phyloP scores from a whole-genome alignment of 2,329 filamentous ascomycete species.

The Rutstroemia sydowiana region DNA sequence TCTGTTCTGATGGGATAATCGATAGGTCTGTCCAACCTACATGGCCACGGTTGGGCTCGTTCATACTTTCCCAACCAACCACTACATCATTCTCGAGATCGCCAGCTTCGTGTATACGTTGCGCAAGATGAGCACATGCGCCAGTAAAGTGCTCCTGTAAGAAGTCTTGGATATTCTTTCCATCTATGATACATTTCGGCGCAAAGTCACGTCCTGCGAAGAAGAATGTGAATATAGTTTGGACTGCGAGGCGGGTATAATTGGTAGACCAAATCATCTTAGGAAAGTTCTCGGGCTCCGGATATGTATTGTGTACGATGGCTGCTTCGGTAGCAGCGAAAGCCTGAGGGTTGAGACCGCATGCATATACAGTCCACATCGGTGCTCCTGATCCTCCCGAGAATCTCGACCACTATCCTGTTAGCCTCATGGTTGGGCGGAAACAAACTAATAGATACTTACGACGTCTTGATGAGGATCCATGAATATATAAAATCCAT shows the following conservation, averaged over 20 bases:
- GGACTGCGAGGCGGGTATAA: constrained; percentile 78
- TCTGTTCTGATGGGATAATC: constrained; percentile 76
- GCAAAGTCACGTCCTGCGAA: constrained; percentile 88
- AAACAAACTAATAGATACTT: constrained; percentile 32
- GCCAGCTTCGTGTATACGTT: constrained; percentile 80
- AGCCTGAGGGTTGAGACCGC: constrained; percentile 76
- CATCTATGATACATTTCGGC: constrained; percentile 91
- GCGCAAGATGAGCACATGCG: constrained; percentile 74
- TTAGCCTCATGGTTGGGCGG: constrained; percentile 12
- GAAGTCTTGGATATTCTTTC: constrained; percentile 93
- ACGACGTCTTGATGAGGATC: constrained; percentile 97
- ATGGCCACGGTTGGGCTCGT: constrained; percentile 87
- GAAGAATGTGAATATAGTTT: constrained; percentile 90
- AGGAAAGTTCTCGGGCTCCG: constrained; percentile 76
- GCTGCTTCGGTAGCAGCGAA: constrained; percentile 86
- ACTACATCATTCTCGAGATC: constrained; percentile 81
- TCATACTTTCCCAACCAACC: constrained; percentile 93
- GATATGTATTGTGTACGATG: constrained; percentile 89
- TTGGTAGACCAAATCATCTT: constrained; percentile 99
- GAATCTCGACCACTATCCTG: constrained; percentile 72
- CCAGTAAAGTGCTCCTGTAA: constrained; percentile 78
- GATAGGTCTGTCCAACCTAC: constrained; percentile 78
- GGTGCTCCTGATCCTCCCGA: constrained; percentile 92
- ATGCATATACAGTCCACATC: constrained; percentile 96
- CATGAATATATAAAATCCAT: constrained; percentile 96